Base-by-base conservation (phyloP, 2,329 filamentous ascomycete species). In the Trichoderma afroharzianum region DNA sequence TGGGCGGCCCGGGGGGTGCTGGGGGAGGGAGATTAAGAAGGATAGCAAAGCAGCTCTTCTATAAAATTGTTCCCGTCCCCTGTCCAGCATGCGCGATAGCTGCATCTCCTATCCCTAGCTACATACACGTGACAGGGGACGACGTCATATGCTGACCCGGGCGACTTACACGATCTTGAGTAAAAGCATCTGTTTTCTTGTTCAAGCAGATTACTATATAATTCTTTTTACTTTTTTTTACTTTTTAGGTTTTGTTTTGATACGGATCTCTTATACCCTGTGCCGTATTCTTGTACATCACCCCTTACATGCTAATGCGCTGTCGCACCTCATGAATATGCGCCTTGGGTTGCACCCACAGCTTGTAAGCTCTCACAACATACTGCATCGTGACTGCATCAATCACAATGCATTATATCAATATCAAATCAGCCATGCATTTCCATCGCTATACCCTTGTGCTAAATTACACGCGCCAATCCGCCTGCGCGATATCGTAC, bases 81-180 rank as follows among this genome's bases (percentile, higher is more conserved):
- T 67, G 63, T 43, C 18, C 32, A 58, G 47, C 15, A 26, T 66
- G 50, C 61, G 33, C 61, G 61, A 63, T 64, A 71, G 32, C 50
- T 63, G 32, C 58, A 70, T 24, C 58, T 70, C 59, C 59, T 57
- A 32, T 30, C 43, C 28, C 33, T 47, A 39, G 28, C 33, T 32
- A 57, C 21, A 50, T 63, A 71, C 70, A 71, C 70, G 70, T 71
- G 70, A 71, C 64, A 62, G 28, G 30, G 47, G 53, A 43, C 70
- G 70, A 68, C 70, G 70, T 71, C 70, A 68, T 71, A n/a, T 30
- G 32, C 61, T 36, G 18, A 30, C 33, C 30, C 18, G 21, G 30
- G 26, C 7, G 32, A 50, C 66, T 68, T 68, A 50, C 28, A 61
- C 53, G 55, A 26, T 32, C 28, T 47, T 15, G 9, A 43, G 33